Base-by-base conservation (phyloP, 202 grass and related monocot genomes). In the Panicum hallii region DNA sequence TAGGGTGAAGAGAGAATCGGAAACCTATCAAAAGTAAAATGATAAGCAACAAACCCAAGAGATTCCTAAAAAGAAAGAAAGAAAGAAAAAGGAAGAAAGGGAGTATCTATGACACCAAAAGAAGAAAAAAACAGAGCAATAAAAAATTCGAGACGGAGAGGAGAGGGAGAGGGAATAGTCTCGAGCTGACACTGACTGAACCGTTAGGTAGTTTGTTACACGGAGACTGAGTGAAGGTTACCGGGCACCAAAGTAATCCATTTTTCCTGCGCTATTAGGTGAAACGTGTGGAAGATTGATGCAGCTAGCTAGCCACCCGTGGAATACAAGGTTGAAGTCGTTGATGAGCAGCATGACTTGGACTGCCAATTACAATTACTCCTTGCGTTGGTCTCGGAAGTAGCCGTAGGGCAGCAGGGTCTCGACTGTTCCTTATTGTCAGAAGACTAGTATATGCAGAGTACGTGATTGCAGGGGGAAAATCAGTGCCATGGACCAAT, bases 171-270 rank as follows among this genome's bases (percentile, higher is more conserved):
- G 0, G 19, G 63, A 55, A 23, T 42, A 60, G 46, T 67, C 65
- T 40, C 68, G 61, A 83, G 44, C 63, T 83, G 84, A 63, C 74
- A 28, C 20, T 79, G 74, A 79, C 85, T 70, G 71, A 82, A 85
- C 77, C 82, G 81, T 50, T 62, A 62, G 62, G 77, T 63, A 26
- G 50, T 41, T 70, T 7, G 43, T 70, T 28, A 48, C 12, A 20
- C 61, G 41, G 2, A 32, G 60, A 63, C 11, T 22, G 34, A 74
- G 58, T 74, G 67, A 68, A 61, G 22, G 67, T 68, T 87, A 74
- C 72, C 57, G 26, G 63, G 17, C 23, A 83, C 79, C 80, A 53
- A 79, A 87, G 68, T 41, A 47, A 63, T 49, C 12, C 15, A 65
- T 73, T 55, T 73, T 55, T 28, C 40, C 28, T 77, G 46, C 4